Conservation (phyloP, 2,329 filamentous ascomycete species). For the Cryphonectria parasitica region DNA sequence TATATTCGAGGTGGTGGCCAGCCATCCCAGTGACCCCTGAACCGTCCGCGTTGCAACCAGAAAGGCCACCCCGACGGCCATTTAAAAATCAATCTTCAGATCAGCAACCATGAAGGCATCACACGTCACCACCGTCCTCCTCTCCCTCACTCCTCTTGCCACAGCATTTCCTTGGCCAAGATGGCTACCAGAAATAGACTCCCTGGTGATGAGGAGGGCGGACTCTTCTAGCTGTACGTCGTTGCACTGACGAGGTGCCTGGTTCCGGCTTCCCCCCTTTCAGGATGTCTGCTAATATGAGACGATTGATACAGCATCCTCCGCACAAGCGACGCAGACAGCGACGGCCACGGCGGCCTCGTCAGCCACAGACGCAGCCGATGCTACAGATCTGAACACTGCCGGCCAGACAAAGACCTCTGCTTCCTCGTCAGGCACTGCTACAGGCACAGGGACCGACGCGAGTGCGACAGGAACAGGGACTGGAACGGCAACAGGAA, state of each 20-base stretch:
- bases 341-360: slow-evolving; percentile 30
- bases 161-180: slow-evolving; percentile 55
- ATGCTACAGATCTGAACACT: slow-evolving; percentile 48
- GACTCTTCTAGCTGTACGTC: slow-evolving; percentile 31
- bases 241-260: slow-evolving; percentile 20
- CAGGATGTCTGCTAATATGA: slow-evolving; percentile 21
- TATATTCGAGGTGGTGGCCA: not conserved
- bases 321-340: slow-evolving; percentile 31
- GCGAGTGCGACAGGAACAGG: slow-evolving; percentile 30
- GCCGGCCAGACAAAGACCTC: slow-evolving; percentile 35
- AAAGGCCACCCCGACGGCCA: slow-evolving; percentile 14
- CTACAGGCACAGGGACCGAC: slow-evolving; percentile 35
- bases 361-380: slow-evolving; percentile 33
- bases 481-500: slow-evolving; percentile 26
- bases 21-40: slow-evolving; percentile 16
- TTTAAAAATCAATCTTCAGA: not conserved
- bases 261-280: slow-evolving; percentile 7
- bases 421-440: slow-evolving; percentile 34
- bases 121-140: slow-evolving; percentile 53
- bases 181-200: slow-evolving; percentile 58
- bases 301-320: slow-evolving; percentile 29
- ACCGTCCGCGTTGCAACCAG: not conserved
- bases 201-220: slow-evolving; percentile 56
- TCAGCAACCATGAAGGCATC: slow-evolving; percentile 53
- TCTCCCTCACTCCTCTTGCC: slow-evolving; percentile 56